Base-by-base conservation (phyloP, 2,329 filamentous ascomycete genomes). In the Xylariaceae sp. region DNA sequence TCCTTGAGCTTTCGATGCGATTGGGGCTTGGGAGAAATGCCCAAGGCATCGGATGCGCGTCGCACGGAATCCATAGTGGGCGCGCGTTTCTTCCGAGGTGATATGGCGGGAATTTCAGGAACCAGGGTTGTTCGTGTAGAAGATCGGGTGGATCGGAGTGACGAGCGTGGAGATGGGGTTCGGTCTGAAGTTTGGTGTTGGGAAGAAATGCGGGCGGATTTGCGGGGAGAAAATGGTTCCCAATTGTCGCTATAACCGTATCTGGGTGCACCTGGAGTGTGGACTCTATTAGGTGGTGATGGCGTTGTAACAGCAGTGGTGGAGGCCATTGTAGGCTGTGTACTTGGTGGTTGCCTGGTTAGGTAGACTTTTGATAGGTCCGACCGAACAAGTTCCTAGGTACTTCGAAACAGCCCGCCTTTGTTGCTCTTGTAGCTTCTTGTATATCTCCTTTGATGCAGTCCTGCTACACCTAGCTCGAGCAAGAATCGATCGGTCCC, bases 151-250 rank as follows among this genome's bases (percentile, higher is more conserved):
- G 57, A 50, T 51, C 50, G 46, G 19, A 48, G 43, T 12, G 48
- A 43, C 14, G 47, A 35, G 29, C 50, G 50, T 28, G 78, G 74
- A 3, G 75, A 78, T 15, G 78, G 76, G 2, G 77, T 81, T 60
- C 70, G 71, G 54, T 69, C 80, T 58, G 63, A 53, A 31, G 63
- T 54, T 49, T 70, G 69, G 52, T 79, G 73, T 29, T 23, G 37
- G n/a, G 70, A 69, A 40, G 76, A 76, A 50, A 85, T 71, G 50
- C 83, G 75, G 43, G 74, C 73, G 3, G 80, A 84, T 54, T 84
- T 83, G 59, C 83, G 76, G 38, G 82, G 80, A 44, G 81, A 78
- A 57, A 80, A 88, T 31, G 84, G 84, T 55, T 85, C 75, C 70
- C 81, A 88, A 47, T 70, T 65, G 62, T 89, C 84, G 50, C 72